Conservation (phyloP, 495 filamentous ascomycete species). For the Hyaloscypha finlandica region DNA sequence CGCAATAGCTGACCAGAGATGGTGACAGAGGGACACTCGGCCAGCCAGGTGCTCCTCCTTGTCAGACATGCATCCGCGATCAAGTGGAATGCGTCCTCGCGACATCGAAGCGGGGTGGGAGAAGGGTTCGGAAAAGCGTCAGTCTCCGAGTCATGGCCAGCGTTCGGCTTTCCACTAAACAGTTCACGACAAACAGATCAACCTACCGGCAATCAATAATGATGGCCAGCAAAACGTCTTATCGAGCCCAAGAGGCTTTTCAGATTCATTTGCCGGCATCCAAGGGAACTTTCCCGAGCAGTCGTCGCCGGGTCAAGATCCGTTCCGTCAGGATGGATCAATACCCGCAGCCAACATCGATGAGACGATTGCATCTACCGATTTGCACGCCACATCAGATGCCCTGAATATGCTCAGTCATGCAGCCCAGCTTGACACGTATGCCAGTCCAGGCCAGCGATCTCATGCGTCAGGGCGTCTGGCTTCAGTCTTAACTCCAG, state of each 20-base stretch:
- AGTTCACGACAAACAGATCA: conserved; percentile 9
- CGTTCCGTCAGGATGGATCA: conserved; percentile 21
- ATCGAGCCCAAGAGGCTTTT: conserved; percentile 28
- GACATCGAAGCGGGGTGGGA: conserved; percentile 60
- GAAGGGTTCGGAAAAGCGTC: conserved; percentile 45
- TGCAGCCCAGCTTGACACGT: conserved; percentile 40
- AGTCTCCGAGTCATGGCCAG: conserved; percentile 29
- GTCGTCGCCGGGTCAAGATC: conserved; percentile 36
- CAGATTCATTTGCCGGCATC: conserved; percentile 36
- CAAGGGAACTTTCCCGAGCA: conserved; percentile 37
- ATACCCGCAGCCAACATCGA: conserved; percentile 33
- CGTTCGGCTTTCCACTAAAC: conserved; percentile 25
- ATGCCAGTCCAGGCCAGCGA: conserved; percentile 20
- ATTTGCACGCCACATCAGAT: conserved; percentile 46
- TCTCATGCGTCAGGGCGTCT: conserved; percentile 13
- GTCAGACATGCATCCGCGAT: conserved; percentile 57
- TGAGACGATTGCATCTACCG: conserved; percentile 39
- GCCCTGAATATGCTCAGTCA: conserved; percentile 46
- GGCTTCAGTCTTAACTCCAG: not conserved
- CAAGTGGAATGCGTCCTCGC: conserved; percentile 60
- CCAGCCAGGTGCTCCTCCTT: conserved; percentile 53
- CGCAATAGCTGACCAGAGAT: conserved; percentile 16
- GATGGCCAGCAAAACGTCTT: conserved; percentile 10
- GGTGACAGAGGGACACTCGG: conserved; percentile 46
- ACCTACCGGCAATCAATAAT: conserved; percentile 7